Evolutionary conservation across 1,284 basidiomycete species (phyloP).

Genomic region (Singerocomus inundabilis): DNA sequence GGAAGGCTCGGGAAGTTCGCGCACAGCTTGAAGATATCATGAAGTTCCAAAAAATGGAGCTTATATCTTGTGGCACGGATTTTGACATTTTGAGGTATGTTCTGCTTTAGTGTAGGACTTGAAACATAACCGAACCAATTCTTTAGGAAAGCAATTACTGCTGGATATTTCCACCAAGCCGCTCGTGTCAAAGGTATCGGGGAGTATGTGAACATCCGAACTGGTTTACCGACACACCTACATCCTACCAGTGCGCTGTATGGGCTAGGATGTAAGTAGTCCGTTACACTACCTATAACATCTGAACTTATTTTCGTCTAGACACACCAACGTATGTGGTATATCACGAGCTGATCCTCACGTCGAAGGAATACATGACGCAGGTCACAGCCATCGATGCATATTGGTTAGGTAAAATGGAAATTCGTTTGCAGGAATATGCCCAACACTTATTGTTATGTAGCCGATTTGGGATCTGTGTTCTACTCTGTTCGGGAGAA

Average conservation of each 20-base stretch:
- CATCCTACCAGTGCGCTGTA: conserved; percentile 97
- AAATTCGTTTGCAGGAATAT: not conserved
- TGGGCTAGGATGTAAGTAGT: conserved; percentile 86
- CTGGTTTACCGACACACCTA: conserved; percentile 89
- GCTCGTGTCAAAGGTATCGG: conserved; percentile 98
- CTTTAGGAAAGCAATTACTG: conserved; percentile 90
- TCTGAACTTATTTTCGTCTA: conserved; percentile 32
- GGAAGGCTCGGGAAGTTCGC: conserved; percentile 96
- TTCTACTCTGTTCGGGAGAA: conserved; percentile 96
- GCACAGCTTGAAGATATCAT: conserved; percentile 97
- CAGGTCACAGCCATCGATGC: conserved; percentile 94
- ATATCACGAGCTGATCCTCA: conserved; percentile 94
- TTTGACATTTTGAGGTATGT: conserved; percentile 87
- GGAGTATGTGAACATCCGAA: conserved; percentile 96
- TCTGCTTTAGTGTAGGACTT: not conserved
- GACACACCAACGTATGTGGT: conserved; percentile 96
- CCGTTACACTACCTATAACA: not conserved
- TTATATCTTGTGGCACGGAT: conserved; percentile 90
- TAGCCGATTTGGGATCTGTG: conserved; percentile 89
- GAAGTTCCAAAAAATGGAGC: conserved; percentile 94
- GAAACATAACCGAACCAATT: conserved; percentile 1
- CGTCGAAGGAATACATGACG: conserved; percentile 96
- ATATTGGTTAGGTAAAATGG: conserved; percentile 80
- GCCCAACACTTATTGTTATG: conserved; percentile 10
- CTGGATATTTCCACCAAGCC: conserved; percentile 99